Evolutionary conservation across 192 early-diverging fungal species (phyloP).

Genomic region (Gamsiella multidivaricata): DNA sequence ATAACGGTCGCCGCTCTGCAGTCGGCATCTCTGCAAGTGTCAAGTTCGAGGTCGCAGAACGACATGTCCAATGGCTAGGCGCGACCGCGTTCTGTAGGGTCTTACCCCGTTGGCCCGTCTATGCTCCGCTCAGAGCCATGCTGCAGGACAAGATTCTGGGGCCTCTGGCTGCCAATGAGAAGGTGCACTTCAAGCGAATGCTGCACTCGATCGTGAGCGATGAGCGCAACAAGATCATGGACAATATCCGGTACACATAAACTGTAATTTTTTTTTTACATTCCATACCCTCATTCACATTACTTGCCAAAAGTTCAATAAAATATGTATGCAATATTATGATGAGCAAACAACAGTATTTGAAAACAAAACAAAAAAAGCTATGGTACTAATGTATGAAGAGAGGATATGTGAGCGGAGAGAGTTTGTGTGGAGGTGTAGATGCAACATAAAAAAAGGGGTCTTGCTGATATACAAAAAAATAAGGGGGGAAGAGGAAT

Average conservation of each 20-base stretch:
- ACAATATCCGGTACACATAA: conserved; percentile 22
- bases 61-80: conserved; percentile 48
- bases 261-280: background rate
- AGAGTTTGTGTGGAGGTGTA: background rate
- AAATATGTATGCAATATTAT: background rate
- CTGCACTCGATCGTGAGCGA: conserved; percentile 22
- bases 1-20: conserved; percentile 28
- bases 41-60: conserved; percentile 17
- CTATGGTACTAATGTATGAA: conserved; percentile 13
- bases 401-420: background rate
- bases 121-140: conserved; percentile 7
- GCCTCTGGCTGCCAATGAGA: background rate
- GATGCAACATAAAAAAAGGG: conserved; percentile 1
- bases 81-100: conserved; percentile 29
- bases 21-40: conserved; percentile 15
- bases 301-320: background rate
- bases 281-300: background rate
- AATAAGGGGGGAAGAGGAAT: background rate
- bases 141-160: conserved; percentile 18
- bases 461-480: background rate
- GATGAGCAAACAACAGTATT: background rate
- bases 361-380: background rate
- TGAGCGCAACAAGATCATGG: conserved; percentile 28
- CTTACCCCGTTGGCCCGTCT: conserved; percentile 9
- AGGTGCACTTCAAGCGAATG: conserved; percentile 21